A percentile compares a stretch with the other conserved stretches of the same genome.
Conservation (phyloP, 306 rosid genomes). For the Spatholobus suberectus region DNA sequence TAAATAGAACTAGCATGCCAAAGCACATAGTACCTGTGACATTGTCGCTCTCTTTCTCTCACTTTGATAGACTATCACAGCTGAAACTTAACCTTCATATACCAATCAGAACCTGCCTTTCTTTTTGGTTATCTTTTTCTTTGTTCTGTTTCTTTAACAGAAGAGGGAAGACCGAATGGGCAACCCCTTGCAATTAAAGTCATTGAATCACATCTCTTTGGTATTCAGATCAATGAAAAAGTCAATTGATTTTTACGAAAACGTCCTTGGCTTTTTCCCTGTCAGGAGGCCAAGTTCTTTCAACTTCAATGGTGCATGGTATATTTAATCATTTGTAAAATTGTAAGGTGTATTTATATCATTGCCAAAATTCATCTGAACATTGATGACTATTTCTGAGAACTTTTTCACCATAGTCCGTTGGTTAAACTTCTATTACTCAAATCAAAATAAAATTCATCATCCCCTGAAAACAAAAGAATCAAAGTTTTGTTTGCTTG, state of each 20-base stretch:
- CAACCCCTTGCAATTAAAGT: conserved; percentile 72
- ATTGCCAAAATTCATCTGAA: conserved; percentile 9
- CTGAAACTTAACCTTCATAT: background rate
- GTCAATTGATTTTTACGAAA: conserved; percentile 63
- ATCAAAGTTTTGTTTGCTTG: no score
- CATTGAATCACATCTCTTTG: conserved; percentile 79
- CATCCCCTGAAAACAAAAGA: background rate
- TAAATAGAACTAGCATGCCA: background rate
- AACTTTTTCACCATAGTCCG: background rate
- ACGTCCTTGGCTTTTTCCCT: conserved; percentile 69
- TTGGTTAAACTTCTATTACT: background rate
- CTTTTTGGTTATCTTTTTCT: background rate
- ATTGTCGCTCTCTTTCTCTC: no score
- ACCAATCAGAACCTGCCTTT: background rate
- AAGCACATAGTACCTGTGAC: background rate
- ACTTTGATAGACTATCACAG: background rate
- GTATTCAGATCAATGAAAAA: conserved; percentile 68
- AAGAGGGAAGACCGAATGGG: conserved; percentile 25
- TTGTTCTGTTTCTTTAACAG: background rate
- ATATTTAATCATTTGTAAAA: background rate
- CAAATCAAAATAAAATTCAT: background rate
- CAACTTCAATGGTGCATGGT: conserved; percentile 50
- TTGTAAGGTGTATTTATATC: background rate
- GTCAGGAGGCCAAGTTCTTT: conserved; percentile 45
- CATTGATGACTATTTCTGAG: background rate